These are phyloP conservation scores for Ceratocystis eucalypticola DNA, from an alignment of 2,329 filamentous ascomycete species.

Conservation along the genomic window DNA sequence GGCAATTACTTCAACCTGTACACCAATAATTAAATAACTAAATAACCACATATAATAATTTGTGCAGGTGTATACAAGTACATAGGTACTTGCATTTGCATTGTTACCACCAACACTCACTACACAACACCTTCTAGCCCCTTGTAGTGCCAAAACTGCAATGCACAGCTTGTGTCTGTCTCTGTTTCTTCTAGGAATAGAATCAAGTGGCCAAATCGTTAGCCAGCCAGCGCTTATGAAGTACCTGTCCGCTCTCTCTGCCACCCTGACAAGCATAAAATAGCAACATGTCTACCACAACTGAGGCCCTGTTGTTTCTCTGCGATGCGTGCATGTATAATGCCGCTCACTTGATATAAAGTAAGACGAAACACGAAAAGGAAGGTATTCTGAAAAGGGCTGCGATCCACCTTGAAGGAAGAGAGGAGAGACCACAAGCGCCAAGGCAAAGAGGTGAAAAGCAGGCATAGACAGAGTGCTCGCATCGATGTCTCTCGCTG, in stretches of 20 bases:
- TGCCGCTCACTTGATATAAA: background rate
- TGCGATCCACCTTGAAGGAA: background rate
- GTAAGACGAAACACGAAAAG: constrained; percentile 3
- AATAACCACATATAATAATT: background rate
- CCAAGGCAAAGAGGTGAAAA: background rate
- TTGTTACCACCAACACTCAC: background rate
- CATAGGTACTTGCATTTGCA: background rate
- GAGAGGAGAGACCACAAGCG: background rate
- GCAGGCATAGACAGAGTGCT: background rate
- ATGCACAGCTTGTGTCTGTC: background rate
- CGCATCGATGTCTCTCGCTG: background rate
- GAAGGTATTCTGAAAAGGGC: background rate
- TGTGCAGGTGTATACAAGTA: background rate
- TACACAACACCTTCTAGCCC: background rate
- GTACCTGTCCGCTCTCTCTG: background rate
- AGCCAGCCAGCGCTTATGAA: background rate
- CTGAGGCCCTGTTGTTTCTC: background rate
- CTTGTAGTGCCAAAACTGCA: background rate
- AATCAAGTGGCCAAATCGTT: background rate
- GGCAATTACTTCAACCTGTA: too few species aligned
- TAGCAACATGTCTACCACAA: background rate
- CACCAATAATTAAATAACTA: too few species aligned
- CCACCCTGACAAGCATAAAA: background rate
- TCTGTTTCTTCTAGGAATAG: background rate
- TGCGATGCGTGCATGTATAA: background rate